Evolutionary conservation across 2,329 filamentous ascomycete genomes (phyloP), one percentile per base, ranked within the genome.

Genomic region (Atkinsonella hypoxylon): DNA sequence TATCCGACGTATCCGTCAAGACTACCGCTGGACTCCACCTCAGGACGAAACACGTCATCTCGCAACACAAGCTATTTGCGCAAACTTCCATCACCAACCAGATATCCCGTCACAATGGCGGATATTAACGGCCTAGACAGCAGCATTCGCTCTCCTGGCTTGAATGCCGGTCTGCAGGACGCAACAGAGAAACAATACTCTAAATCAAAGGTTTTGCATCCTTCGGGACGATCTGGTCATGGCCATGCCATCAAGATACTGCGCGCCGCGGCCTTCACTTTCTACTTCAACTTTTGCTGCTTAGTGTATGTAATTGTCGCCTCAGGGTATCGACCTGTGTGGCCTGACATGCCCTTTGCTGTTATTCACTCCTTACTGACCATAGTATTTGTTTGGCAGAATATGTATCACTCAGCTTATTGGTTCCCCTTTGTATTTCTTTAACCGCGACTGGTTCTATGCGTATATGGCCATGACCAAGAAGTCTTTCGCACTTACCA

Each of bases 401-500:
- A 81, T 86, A 60, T 78, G 79, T 58, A 64, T 79, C 17, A 88
- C 87, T 7, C 88, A 95, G 61, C 74, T 89, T 55, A 70, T 94
- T 52, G 89, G 89, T 34, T 69, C 79, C 0, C 87, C 87, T 2
- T 68, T 95, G 45, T 93, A 93, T 63, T 76, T 82, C 54, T 71
- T 89, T 60, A 85, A 89, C 63, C 80, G 80, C 52, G 82, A 88
- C 44, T 78, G 86, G 61, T 95, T 88, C 71, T 86, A 94, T 67
- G 78, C 83, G 55, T 94, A 89, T 69, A 94, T 95, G 80, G 82
- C 87, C 40, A 78, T 89, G 65, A 93, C 88, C 11, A 95, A 95
- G 67, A 81, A 87, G 61, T 87, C 80, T 1, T 94, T 94, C 64
- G 87, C 85, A 38, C 76, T 94, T 15, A 70, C 89, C 43, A 82